These are phyloP conservation scores for Alisma plantagoaquatica DNA, from an alignment of 106 monocot genomes.

Conservation along the genomic window DNA sequence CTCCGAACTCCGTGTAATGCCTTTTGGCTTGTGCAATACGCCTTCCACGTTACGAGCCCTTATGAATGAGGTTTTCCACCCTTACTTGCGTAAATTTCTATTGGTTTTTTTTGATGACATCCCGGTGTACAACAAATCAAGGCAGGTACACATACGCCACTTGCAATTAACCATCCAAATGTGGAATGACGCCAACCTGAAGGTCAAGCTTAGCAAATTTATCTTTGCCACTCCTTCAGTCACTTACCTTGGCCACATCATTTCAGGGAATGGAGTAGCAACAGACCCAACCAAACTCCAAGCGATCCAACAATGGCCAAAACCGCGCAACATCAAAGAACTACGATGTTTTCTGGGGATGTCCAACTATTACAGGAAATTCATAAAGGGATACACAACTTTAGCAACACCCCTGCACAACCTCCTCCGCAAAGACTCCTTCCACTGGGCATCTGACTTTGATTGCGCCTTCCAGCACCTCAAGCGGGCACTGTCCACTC, in stretches of 20 bases:
- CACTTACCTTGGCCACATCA: neutral
- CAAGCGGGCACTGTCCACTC: neutral
- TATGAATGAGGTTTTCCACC: neutral
- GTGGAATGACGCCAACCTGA: neutral
- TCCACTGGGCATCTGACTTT: neutral
- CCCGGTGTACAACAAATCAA: too few relatives aligned
- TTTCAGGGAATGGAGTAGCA: neutral
- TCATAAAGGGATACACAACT: neutral
- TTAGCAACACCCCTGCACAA: neutral
- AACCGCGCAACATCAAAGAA: neutral
- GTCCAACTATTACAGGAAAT: neutral
- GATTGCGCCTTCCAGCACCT: neutral
- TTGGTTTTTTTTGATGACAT: conserved; percentile 8
- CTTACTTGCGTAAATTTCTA: neutral
- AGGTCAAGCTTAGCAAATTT: neutral
- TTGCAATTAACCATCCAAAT: neutral
- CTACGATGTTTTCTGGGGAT: neutral
- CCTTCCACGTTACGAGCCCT: neutral
- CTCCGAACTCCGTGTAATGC: conserved; percentile 2
- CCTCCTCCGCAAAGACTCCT: neutral
- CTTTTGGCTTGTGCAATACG: neutral
- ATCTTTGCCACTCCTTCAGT: neutral
- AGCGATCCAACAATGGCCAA: neutral
- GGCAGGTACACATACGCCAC: too few relatives aligned
- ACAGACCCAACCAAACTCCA: neutral